Evolutionary conservation across 495 filamentous ascomycete species (phyloP).

Genomic region (Penicillium taxi): DNA sequence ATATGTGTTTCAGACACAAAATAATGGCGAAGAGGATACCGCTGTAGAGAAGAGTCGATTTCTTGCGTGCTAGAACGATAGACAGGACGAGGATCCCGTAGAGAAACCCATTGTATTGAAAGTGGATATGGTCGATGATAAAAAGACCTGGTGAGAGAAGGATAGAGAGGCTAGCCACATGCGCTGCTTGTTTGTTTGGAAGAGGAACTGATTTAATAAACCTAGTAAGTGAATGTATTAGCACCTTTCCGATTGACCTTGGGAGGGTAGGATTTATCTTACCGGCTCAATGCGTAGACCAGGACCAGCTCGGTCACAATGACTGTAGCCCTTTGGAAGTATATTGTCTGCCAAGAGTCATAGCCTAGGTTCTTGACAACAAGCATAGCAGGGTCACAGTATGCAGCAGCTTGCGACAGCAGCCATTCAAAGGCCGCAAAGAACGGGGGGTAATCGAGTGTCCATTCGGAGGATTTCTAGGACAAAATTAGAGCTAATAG

Average conservation of each 20-base stretch:
- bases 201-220: constrained; percentile 61
- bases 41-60: constrained; percentile 66
- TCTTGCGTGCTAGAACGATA: constrained; percentile 69
- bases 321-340: constrained; percentile 84
- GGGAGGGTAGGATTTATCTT: constrained; percentile 5
- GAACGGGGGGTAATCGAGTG: constrained; percentile 95
- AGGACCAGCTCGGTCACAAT: constrained; percentile 80
- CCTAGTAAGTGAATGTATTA: constrained; percentile 29
- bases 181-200: constrained; percentile 63
- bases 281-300: constrained; percentile 77
- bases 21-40: constrained; percentile 77
- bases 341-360: constrained; percentile 84
- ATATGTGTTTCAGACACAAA: constrained; percentile 95
- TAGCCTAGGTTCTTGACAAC: constrained; percentile 72
- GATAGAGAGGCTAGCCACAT: constrained; percentile 82
- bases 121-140: constrained; percentile 98
- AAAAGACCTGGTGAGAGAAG: constrained; percentile 86
- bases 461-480: constrained; percentile 94
- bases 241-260: background rate
- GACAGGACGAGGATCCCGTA: constrained; percentile 85
- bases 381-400: constrained; percentile 75
- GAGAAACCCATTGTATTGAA: constrained; percentile 97
- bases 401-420: constrained; percentile 70
- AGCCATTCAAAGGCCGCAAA: constrained; percentile 96
- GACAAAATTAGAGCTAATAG: constrained; percentile 2